Evolutionary conservation across 2,329 filamentous ascomycete genomes (phyloP).

Genomic region (Sporothrix luriei): DNA sequence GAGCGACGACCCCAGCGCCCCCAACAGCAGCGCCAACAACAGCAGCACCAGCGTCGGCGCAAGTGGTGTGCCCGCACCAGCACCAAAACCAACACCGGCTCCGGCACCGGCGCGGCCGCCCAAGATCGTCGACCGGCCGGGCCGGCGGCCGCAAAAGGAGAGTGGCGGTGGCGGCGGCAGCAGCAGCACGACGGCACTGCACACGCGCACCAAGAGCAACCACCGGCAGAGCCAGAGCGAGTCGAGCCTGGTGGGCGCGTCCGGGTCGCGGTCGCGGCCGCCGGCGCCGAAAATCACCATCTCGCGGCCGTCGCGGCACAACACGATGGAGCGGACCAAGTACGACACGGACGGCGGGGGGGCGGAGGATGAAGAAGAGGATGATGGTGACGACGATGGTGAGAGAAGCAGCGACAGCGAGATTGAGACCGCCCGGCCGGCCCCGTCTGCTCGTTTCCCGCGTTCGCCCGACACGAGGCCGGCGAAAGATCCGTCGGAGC

Average conservation of each 20-base stretch:
- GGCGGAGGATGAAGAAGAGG: background rate
- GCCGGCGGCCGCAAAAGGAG: no score
- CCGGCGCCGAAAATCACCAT: constrained; percentile 1
- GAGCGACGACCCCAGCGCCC: background rate
- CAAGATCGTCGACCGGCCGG: no score
- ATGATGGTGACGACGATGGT: background rate
- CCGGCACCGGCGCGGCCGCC: no score
- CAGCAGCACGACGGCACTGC: no score
- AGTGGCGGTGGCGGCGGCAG: no score
- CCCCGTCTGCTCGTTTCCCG: no score
- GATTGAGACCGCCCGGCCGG: background rate
- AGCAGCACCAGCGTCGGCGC: background rate
- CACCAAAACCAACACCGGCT: no score
- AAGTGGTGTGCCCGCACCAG: no score
- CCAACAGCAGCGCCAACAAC: background rate
- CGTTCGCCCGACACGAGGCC: no score
- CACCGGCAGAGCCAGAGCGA: constrained; percentile 26
- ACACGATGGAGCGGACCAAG: background rate
- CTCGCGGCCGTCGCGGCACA: constrained; percentile 9
- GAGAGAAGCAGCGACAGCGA: background rate
- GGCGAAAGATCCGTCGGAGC: no score
- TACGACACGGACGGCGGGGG: no score
- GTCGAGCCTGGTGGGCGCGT: background rate
- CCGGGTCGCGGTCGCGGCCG: background rate
- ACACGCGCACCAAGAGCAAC: background rate